Evolutionary conservation across 2,329 filamentous ascomycete genomes (phyloP), one percentile per base, ranked within the genome.

Genomic region (Escovopsis sp.): DNA sequence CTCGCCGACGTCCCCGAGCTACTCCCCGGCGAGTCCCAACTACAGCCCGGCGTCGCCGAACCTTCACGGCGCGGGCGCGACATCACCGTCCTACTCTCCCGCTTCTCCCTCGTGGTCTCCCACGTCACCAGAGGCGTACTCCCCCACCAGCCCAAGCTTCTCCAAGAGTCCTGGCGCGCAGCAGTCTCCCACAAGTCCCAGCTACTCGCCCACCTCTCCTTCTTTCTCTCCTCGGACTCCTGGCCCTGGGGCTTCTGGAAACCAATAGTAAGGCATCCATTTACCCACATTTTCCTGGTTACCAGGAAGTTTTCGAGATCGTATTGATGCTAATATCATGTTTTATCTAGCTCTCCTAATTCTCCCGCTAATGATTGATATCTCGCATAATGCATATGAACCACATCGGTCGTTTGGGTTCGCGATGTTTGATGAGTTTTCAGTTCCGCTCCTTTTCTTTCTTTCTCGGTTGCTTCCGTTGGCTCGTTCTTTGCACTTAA

Each of bases 31-130:
- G 5, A 79, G 73, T 45, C 78, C 79, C 37, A 75, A 68, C 49
- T 84, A 83, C 58, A 79, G 74, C 49, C 77, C 76, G n/a, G 72
- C 76, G 4, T 78, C 71, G 35, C 76, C 65, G 45, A 72, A 65
- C 51, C 57, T 68, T 35, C 55, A 59, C 34, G 55, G 51, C 2
- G 53, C 45, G 21, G 54, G 55, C n/a, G 45, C 66, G 10, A 65
- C 70, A 23, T 69, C 74, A 42, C 72, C 66, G n/a, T 67, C 65
- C 4, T 80, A 79, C 56, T 73, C 68, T 23, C 79, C 79, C 32
- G 76, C 76, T 11, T 84, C 79, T 34, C 80, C 79, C n/a, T 72
- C 68, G 17, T 87, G 82, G 63, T 86, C 81, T 38, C 81, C 83
- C 3, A 82, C 79, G 6, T 86, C 80, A 28, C 71, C 71, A 11